These are phyloP conservation scores for Cyathus striatus DNA, from an alignment of 768 basidiomycete genomes.

Conservation along the genomic window DNA sequence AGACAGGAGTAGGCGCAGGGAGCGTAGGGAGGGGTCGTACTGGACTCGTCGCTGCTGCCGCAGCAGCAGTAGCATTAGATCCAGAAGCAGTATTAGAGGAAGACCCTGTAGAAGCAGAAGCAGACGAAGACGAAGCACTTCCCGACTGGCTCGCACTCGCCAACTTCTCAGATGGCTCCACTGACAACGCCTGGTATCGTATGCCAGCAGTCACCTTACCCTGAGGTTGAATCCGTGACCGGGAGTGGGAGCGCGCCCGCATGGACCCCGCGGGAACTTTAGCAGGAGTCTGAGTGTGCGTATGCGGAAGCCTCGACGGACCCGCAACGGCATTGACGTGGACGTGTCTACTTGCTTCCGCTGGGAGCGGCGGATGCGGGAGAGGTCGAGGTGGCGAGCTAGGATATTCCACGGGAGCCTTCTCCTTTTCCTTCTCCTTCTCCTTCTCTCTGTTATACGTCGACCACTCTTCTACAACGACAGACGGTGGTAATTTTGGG, in stretches of 20 bases:
- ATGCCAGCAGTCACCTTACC: slow-evolving; percentile 15
- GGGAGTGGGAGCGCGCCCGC: slow-evolving; percentile 3
- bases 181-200: slow-evolving; percentile 20
- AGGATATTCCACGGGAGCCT: background rate
- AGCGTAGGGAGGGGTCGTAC: slow-evolving; percentile 13
- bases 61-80: slow-evolving; percentile 4
- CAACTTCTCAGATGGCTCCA: slow-evolving; percentile 14
- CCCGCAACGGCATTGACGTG: slow-evolving; percentile 9
- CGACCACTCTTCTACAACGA: slow-evolving; percentile 14
- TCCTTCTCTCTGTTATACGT: background rate
- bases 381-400: slow-evolving; percentile 12
- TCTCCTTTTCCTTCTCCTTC: background rate
- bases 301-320: slow-evolving; percentile 6
- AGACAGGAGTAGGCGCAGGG: slow-evolving; percentile 12
- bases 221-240: slow-evolving; percentile 10
- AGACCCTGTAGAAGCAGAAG: too few relatives aligned
- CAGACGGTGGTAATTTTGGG: slow-evolving; percentile 13
- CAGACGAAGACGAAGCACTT: too few relatives aligned
- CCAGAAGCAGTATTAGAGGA: too few relatives aligned
- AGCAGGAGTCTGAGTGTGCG: background rate
- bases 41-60: slow-evolving; percentile 6
- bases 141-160: too few relatives aligned
- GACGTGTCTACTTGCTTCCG: background rate
- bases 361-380: slow-evolving; percentile 12
- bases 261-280: background rate